phyloP scores from a whole-genome alignment of 257 asterid genomes.

The Rhazya stricta region DNA sequence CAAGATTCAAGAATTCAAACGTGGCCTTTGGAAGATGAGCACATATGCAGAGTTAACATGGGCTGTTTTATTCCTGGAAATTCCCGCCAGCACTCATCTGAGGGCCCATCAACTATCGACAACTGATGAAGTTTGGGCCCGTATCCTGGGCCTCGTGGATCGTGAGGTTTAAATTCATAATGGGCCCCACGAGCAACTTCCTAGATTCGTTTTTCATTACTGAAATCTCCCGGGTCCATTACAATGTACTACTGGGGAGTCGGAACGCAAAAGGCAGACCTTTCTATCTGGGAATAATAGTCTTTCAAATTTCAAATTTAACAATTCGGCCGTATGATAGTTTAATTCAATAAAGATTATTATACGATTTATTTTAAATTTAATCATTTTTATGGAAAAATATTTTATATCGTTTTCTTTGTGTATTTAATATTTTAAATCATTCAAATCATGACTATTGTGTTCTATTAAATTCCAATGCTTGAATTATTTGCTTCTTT shows the following conservation, averaged over 20 bases:
- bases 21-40: constrained; percentile 11
- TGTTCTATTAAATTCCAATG: neutral
- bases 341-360: too few species aligned
- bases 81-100: constrained; percentile 7
- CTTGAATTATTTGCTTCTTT: constrained; percentile 3
- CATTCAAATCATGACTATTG: too few species aligned
- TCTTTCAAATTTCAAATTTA: neutral
- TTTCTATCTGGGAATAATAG: neutral
- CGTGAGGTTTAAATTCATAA: neutral
- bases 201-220: neutral
- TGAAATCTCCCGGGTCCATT: neutral
- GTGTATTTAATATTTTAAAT: too few species aligned
- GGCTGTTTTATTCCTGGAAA: constrained; percentile 27
- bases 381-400: too few species aligned
- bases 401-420: too few species aligned
- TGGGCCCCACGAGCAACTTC: constrained; percentile 5
- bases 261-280: neutral
- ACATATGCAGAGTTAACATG: constrained; percentile 25
- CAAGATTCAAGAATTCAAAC: constrained; percentile 17
- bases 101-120: constrained; percentile 23
- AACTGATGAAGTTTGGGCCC: constrained; percentile 26
- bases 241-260: neutral
- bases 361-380: too few species aligned
- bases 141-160: constrained; percentile 25
- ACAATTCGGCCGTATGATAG: too few species aligned